These are phyloP conservation scores for Paramecium sexaurelia DNA, from an alignment of 73 alveolate genomes.

Conservation along the genomic window DNA sequence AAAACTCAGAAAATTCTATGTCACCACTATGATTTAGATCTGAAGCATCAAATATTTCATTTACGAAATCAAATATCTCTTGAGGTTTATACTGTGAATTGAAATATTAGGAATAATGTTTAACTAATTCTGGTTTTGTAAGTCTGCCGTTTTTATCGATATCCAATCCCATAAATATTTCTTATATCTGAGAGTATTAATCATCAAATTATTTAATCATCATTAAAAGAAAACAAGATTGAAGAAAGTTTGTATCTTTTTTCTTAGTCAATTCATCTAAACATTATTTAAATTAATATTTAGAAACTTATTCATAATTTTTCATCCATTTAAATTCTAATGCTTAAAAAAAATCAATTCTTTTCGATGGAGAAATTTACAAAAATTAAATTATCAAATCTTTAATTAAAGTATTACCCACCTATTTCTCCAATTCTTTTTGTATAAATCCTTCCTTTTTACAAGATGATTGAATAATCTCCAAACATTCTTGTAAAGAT, in stretches of 20 bases:
- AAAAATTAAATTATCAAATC: not conserved
- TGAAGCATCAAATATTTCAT: slow-evolving; percentile 7
- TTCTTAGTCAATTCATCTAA: slow-evolving; percentile 5
- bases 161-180: slow-evolving; percentile 2
- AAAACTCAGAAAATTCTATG: not conserved
- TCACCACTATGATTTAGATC: slow-evolving; percentile 9
- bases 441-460: not conserved
- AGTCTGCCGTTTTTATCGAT: not conserved
- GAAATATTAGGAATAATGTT: not conserved
- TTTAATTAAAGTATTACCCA: not conserved
- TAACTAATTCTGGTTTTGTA: not conserved
- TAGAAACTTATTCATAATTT: not conserved
- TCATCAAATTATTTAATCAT: slow-evolving; percentile 13
- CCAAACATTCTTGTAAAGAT: not conserved
- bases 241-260: not conserved
- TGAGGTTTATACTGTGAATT: not conserved
- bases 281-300: not conserved
- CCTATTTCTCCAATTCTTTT: not conserved
- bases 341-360: not conserved
- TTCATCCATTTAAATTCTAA: slow-evolving; percentile 10
- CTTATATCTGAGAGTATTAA: not conserved
- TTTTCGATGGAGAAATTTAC: not conserved
- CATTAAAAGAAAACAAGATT: not conserved
- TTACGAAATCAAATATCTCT: not conserved
- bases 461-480: not conserved